Conservation (phyloP, 2,329 filamentous ascomycete species). For the Ophiostoma perfectum region DNA sequence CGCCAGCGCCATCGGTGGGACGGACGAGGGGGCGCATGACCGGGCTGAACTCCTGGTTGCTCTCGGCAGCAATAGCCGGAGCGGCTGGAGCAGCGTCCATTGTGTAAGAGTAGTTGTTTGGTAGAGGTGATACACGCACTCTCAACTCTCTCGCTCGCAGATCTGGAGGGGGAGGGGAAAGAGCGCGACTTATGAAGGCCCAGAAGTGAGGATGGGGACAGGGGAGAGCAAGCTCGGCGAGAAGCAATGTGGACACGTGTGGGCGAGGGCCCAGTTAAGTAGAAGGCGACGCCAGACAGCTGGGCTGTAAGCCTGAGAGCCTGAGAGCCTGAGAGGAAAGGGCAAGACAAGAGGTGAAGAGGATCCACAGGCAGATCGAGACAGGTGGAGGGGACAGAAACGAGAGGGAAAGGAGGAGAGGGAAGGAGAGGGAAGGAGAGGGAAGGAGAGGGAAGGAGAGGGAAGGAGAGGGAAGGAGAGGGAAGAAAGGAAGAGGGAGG, state of each 20-base stretch:
- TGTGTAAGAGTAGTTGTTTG: slow-evolving; percentile 12
- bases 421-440: neutral
- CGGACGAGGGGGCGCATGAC: slow-evolving; percentile 33
- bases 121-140: neutral
- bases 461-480: neutral
- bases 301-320: slow-evolving; percentile 6
- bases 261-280: slow-evolving; percentile 15
- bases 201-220: neutral
- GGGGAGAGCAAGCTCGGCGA: neutral
- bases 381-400: neutral
- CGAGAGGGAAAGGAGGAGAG: slow-evolving; percentile 9
- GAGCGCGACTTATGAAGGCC: neutral
- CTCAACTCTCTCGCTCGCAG: neutral
- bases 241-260: slow-evolving; percentile 23
- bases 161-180: neutral
- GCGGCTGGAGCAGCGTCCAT: slow-evolving; percentile 38
- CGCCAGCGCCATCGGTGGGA: slow-evolving; percentile 21
- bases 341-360: slow-evolving; percentile 3
- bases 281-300: slow-evolving; percentile 4
- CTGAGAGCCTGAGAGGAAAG: slow-evolving; percentile 1
- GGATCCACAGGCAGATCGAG: slow-evolving; percentile 17
- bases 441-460: neutral
- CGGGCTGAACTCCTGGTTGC: slow-evolving; percentile 40
- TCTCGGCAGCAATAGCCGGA: slow-evolving; percentile 41
- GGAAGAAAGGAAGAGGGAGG: neutral